These are phyloP conservation scores for Cyclanthera cordifolia DNA, from an alignment of 306 rosid genomes.

Conservation along the genomic window DNA sequence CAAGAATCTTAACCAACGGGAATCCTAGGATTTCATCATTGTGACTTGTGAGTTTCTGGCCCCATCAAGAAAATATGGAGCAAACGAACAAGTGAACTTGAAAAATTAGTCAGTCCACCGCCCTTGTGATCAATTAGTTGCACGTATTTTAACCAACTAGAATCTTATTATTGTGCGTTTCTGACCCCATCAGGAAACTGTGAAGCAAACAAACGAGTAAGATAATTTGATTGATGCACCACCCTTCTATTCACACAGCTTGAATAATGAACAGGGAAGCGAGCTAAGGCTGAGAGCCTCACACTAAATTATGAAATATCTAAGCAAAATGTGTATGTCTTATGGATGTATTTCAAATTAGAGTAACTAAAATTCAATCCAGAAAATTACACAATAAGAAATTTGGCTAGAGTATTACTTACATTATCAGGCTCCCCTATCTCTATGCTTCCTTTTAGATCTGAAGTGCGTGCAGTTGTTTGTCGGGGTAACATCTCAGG, in stretches of 20 bases:
- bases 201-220: not conserved
- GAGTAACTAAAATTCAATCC: not conserved
- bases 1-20: no score
- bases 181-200: not conserved
- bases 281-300: not conserved
- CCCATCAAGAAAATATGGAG: not conserved
- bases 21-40: constrained; percentile 11
- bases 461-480: constrained; percentile 55
- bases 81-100: not conserved
- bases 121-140: not conserved
- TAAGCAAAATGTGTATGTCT: no score
- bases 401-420: constrained; percentile 25
- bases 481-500: constrained; percentile 87
- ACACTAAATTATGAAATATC: not conserved
- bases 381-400: not conserved
- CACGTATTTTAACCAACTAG: not conserved
- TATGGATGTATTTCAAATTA: not conserved
- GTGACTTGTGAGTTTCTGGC: not conserved
- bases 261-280: not conserved
- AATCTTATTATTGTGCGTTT: not conserved
- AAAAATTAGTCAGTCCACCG: not conserved
- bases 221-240: not conserved
- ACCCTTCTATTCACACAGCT: not conserved
- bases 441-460: constrained; percentile 71
- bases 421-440: constrained; percentile 59